Evolutionary conservation across 2,329 filamentous ascomycete species (phyloP), one percentile per base, ranked within the genome.

Genomic region (Huntiella savannae): DNA sequence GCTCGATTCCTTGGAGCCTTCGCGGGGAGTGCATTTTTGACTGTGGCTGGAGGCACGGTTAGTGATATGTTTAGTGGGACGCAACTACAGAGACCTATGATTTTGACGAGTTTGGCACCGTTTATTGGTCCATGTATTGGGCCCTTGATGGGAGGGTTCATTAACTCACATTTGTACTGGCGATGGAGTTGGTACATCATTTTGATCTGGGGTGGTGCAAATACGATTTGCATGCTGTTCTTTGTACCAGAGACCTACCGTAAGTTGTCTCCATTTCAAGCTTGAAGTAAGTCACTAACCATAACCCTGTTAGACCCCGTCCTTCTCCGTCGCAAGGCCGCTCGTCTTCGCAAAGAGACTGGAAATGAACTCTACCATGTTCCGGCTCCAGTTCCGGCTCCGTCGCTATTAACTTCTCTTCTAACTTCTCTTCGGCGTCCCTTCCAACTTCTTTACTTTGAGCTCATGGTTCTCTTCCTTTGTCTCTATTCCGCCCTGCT

Each of bases 221-320:
- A 85, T 55, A 67, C 84, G 43, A n/a, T 48, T 12, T 63, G 75
- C 49, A 77, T 94, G 45, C 57, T 77, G 33, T 57, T 84, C 33
- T 66, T 86, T 38, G 84, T 94, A 2, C 87, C 86, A 4, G 86
- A 95, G 63, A 95, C 86, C 1, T 94, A 91, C 59, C 82, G 69
- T 72, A 54, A 56, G 66, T 63, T 3, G n/a, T 4, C 4, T 37
- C 8, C 16, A 19, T 16, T 7, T 8, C 3, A 15, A 19, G 10
- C 19, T 35, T 11, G n/a, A 17, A 13, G 7, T 38, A 12, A 11
- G 17, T 49, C 15, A 39, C 34, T 40, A 19, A 41, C 13, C 28
- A 15, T 46, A 28, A 10, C 2, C 3, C 8, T 22, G n/a, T 11
- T 33, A 71, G 69, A 77, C 53, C 74, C 73, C n/a, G 69, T 87